Base-by-base conservation (phyloP, 495 filamentous ascomycete genomes). In the Chlorociboria aeruginascens region DNA sequence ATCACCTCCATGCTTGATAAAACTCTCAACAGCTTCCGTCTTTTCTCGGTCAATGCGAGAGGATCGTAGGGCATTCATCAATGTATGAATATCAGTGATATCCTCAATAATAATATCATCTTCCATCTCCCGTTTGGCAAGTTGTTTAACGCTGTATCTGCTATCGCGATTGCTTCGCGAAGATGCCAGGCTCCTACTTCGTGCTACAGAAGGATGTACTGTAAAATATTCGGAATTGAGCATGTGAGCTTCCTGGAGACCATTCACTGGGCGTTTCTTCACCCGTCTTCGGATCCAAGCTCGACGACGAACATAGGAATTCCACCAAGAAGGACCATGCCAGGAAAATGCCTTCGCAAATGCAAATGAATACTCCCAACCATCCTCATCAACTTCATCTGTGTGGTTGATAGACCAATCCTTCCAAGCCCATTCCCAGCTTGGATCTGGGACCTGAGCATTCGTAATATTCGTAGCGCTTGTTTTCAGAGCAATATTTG, bases 391-490 rank as follows among this genome's bases (percentile, higher is more conserved):
- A 8, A 86, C 78, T 51, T 85, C 79, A n/a, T 78, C 77, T 7
- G 85, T 82, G 73, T 88, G 86, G 59, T 99, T 89, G 17, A 95
- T 80, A 53, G 85, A 87, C 93, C 93, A 99, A 33, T 81, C 81
- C 48, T 82, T 78, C 93, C 92, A 99, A 4, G 76, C 82, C 92
- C 92, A 98, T 63, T 83, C 77, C 93, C 93, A 99, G 57, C 82
- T 86, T 3, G 93, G 93, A 61, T 97, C 93, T 0, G 93, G 92
- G 2, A 93, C 71, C 61, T 97, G 93, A 1, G 90, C 88, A 49
- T 89, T 93, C 44, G 81, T 76, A 49, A 95, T 93, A 59, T 92
- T 77, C 50, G 93, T 92, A 13, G 85, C 75, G 48, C 83, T 89
- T 28, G 82, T 66, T 51, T 82, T 79, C 46, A 79, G 74, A 33